Conservation (phyloP, 2,329 filamentous ascomycete species). For the Boeremia lycopersici region DNA sequence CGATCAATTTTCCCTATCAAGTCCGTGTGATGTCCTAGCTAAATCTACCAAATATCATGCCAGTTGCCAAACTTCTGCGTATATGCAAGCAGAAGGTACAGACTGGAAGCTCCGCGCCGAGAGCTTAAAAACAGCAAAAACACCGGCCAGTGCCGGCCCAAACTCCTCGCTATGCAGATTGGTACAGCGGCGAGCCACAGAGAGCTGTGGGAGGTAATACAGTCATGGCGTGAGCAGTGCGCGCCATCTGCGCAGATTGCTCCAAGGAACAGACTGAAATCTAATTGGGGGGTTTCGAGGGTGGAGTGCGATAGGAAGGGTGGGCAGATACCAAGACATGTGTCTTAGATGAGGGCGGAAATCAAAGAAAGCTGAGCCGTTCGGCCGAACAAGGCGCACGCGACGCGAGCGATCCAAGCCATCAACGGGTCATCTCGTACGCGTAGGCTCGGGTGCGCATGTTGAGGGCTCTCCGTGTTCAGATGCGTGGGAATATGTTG, state of each 20-base stretch:
- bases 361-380: conserved; percentile 11
- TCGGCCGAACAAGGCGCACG: conserved; percentile 11
- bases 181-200: conserved; percentile 22
- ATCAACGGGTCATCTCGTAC: background rate
- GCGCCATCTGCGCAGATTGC: conserved; percentile 2
- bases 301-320: background rate
- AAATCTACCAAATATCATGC: conserved; percentile 12
- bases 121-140: conserved; percentile 23
- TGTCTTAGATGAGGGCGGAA: conserved; percentile 23
- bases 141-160: conserved; percentile 12
- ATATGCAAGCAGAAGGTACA: conserved; percentile 8
- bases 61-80: background rate
- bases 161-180: conserved; percentile 45
- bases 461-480: conserved; percentile 7
- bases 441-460: background rate
- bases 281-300: background rate
- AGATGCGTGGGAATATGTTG: conserved; percentile 20
- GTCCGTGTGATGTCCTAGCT: conserved; percentile 1
- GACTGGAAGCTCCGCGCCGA: conserved; percentile 22
- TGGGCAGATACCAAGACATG: conserved; percentile 13
- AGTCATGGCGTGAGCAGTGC: conserved; percentile 7
- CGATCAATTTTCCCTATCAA: background rate
- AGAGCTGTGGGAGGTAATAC: conserved; percentile 14
- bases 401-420: background rate
- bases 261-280: background rate